Base-by-base conservation (phyloP, 164 flowering plant species). In the Taxillus chinensis region DNA sequence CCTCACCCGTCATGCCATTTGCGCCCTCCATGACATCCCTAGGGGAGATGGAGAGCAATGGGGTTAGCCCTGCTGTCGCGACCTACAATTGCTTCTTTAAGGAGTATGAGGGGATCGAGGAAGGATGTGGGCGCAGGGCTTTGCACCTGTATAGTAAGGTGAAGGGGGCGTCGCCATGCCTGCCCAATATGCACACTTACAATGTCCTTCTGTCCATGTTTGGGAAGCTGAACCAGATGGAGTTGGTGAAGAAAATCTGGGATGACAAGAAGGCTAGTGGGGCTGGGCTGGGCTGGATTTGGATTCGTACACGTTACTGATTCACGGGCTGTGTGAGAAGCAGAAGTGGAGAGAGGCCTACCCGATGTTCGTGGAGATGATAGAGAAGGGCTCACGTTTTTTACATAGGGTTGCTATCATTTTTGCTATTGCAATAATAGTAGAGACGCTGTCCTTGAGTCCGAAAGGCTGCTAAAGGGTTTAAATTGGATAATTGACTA, bases 61-160 rank as follows among this genome's bases (percentile, higher is more conserved):
- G 96, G 27, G 79, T 95, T 3, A 78, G 77, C 54, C 93, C 97
- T n/a, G 71, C 77, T 37, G 82, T 87, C 4, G 77, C 66, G 6
- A 95, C 97, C 2, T 91, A 83, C 63, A 91, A 91, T 59, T 95
- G 96, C 68, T 95, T 95, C 74, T 89, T 89, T 42, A 91, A 91
- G 79, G 99, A 89, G 72, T 91, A 82, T 43, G 27, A 69, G 80
- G 54, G 97, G 95, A 49, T n/a, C n/a, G n/a, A 78, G 95, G 74
- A 91, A 80, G 61, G 89, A 87, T 72, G 79, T 69, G 3, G 84
- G 80, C 11, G 80, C 11, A 78, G 73, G 53, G 97, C 99, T 10
- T 64, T 95, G 82, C 76, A 73, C 48, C 70, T 95, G 78, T 95
- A 89, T 62, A 73, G 79, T 77, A 86, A 78, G 74, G 82, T 95